Conservation (phyloP, 2,329 filamentous ascomycete genomes). For the Esteya vermicola region DNA sequence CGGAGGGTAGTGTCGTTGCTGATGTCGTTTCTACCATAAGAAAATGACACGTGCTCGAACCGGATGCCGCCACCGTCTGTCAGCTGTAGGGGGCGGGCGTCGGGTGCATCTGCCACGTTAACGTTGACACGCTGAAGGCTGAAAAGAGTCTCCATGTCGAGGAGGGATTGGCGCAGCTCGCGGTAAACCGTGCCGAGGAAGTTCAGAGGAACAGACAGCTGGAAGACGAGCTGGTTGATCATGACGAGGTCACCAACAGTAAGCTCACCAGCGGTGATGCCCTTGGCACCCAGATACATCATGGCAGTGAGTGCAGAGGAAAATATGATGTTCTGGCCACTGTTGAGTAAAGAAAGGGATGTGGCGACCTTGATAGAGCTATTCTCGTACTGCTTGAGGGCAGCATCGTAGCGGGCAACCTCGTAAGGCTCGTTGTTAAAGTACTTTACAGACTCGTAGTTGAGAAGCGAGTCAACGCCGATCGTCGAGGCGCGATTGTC, state of each 20-base stretch:
- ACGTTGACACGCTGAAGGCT: constrained; percentile 95
- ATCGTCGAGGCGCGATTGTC: constrained; percentile 94
- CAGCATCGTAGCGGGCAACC: constrained; percentile 77
- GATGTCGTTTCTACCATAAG: too few species aligned
- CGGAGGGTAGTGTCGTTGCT: constrained; percentile 57
- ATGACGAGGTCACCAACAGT: constrained; percentile 95
- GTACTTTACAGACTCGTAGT: constrained; percentile 98
- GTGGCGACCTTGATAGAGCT: constrained; percentile 96
- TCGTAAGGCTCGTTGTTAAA: constrained; percentile 99
- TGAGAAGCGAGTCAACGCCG: constrained; percentile 91
- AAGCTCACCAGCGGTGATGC: constrained; percentile 65
- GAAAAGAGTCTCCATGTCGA: constrained; percentile 98
- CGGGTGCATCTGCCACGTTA: constrained; percentile 60
- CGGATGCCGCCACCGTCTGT: constrained; percentile 72
- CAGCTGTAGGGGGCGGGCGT: constrained; percentile 60
- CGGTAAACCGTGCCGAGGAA: constrained; percentile 97
- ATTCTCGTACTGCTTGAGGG: constrained; percentile 74
- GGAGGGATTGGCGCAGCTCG: constrained; percentile 80
- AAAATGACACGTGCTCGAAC: constrained; percentile 92
- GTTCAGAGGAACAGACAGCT: constrained; percentile 91
- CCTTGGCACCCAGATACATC: constrained; percentile 94
- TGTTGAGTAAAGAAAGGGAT: constrained; percentile 83
- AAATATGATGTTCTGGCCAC: constrained; percentile 94
- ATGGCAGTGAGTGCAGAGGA: constrained; percentile 84
- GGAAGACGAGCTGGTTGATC: constrained; percentile 98